These are phyloP conservation scores for Picea sitchensis DNA, from an alignment of 75 land plant genomes.

Conservation along the genomic window DNA sequence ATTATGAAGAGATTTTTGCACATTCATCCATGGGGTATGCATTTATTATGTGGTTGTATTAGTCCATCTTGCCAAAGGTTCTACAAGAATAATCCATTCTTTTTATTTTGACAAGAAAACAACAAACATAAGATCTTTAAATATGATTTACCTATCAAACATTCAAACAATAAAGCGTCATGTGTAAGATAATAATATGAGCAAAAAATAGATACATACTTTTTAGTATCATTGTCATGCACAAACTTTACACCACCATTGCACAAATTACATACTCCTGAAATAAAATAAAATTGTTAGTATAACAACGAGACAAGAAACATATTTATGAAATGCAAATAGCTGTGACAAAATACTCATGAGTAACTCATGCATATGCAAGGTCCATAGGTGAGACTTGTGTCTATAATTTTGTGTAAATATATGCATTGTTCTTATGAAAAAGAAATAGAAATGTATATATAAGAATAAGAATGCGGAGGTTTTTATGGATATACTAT, in stretches of 20 bases:
- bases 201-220: conserved; percentile 20
- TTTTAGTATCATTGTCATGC: conserved; percentile 59
- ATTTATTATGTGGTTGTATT: no score
- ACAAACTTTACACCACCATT: conserved; percentile 83
- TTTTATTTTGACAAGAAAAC: neutral
- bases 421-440: neutral
- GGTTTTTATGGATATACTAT: neutral
- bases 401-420: no score
- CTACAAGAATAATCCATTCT: neutral
- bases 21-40: no score
- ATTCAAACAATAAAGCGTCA: neutral
- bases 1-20: no score
- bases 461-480: neutral
- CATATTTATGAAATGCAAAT: neutral
- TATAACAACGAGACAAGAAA: neutral
- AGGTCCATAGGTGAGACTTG: neutral
- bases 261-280: conserved; percentile 85
- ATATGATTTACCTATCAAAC: neutral
- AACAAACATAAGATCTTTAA: neutral
- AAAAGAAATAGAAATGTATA: neutral
- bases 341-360: neutral
- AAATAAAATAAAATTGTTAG: neutral
- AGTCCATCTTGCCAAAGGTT: no score
- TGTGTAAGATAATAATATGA: neutral
- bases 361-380: neutral